phyloP scores from a whole-genome alignment of 1,284 basidiomycete genomes.

The Irpex lacteus region DNA sequence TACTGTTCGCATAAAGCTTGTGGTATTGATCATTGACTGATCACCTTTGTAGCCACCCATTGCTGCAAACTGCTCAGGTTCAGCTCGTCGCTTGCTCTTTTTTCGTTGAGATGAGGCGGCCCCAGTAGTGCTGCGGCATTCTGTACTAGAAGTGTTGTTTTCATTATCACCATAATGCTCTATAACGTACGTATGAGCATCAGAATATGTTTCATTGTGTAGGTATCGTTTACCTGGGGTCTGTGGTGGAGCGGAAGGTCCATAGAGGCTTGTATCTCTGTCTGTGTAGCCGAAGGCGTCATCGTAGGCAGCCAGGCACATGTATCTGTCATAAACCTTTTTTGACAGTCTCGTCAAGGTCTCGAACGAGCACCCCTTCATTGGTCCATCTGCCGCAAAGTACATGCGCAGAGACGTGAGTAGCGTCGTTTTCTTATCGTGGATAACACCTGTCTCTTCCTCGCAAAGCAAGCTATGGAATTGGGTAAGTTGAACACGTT shows the following conservation, averaged over 20 bases:
- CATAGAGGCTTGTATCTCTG: neutral
- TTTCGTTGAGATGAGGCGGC: neutral
- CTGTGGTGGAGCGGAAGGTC: neutral
- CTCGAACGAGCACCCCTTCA: neutral
- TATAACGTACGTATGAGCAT: neutral
- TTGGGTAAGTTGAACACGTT: neutral
- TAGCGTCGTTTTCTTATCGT: neutral
- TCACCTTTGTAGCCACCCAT: slow-evolving; percentile 11
- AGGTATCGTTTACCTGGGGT: neutral
- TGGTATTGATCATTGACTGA: slow-evolving; percentile 15
- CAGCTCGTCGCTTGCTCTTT: neutral
- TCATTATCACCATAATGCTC: neutral
- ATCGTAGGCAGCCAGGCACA: neutral
- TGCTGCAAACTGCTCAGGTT: neutral
- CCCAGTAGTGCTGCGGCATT: neutral
- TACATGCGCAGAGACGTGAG: neutral
- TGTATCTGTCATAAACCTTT: neutral
- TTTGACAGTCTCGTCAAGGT: neutral
- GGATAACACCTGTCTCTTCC: neutral
- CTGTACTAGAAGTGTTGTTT: neutral
- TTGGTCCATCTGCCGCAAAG: neutral
- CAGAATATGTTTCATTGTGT: neutral
- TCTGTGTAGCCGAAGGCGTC: neutral
- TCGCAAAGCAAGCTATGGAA: neutral
- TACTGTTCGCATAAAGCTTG: slow-evolving; percentile 13